Conservation (phyloP, 176 grass and related monocot species). For the Oryza rufipogon region DNA sequence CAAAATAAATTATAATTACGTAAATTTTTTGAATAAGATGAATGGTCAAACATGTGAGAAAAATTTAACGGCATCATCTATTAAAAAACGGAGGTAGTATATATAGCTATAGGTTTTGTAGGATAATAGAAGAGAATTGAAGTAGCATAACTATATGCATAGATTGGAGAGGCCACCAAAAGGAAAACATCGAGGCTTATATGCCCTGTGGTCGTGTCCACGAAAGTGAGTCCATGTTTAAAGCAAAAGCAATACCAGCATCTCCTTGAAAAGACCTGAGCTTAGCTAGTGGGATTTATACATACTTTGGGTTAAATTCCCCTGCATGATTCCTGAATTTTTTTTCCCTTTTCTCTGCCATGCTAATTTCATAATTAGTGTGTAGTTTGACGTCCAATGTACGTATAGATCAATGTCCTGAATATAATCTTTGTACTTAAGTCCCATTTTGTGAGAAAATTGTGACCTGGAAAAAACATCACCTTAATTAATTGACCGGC, state of each 20-base stretch:
- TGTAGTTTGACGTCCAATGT: neutral
- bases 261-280: constrained; percentile 58
- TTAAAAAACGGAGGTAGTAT: no score
- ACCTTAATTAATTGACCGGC: neutral
- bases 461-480: neutral
- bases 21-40: no score
- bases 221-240: constrained; percentile 49
- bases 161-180: constrained; percentile 32
- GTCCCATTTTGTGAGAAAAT: neutral
- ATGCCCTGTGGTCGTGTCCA: constrained; percentile 54
- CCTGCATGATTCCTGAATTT: neutral
- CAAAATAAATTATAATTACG: no score
- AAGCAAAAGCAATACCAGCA: constrained; percentile 57
- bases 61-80: no score
- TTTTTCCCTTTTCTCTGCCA: neutral
- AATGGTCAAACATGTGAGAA: no score
- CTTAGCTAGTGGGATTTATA: constrained; percentile 39
- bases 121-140: constrained; percentile 26
- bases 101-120: constrained; percentile 19
- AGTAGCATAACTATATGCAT: constrained; percentile 20
- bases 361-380: neutral
- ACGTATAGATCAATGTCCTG: neutral
- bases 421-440: neutral
- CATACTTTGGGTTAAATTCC: constrained; percentile 19
- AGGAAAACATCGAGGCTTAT: constrained; percentile 56